These are phyloP conservation scores for Baorangia bicolor DNA, from an alignment of 768 basidiomycete species.

Conservation along the genomic window DNA sequence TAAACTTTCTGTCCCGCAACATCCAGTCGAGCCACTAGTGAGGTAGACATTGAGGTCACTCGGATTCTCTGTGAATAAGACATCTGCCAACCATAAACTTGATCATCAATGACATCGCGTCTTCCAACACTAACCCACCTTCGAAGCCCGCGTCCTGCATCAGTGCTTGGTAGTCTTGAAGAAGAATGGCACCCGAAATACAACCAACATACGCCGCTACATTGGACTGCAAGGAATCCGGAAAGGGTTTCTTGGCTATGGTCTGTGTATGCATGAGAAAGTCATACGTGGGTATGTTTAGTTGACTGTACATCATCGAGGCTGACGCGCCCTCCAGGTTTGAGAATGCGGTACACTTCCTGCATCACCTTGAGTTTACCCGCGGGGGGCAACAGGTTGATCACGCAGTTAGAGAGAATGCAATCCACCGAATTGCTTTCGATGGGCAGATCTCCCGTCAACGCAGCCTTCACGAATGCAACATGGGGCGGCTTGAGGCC, in stretches of 20 bases:
- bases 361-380: conserved; percentile 44
- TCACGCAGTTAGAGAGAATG: conserved; percentile 56
- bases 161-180: conserved; percentile 39
- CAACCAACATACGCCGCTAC: conserved; percentile 44
- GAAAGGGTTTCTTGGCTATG: conserved; percentile 44
- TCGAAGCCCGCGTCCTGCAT: conserved; percentile 42
- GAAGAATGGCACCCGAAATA: conserved; percentile 44
- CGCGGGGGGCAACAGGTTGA: conserved; percentile 46
- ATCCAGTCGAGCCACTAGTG: conserved; percentile 11
- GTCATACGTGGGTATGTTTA: too few relatives aligned
- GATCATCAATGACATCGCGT: not conserved
- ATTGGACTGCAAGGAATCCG: conserved; percentile 42
- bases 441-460: conserved; percentile 49
- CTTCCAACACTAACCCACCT: conserved; percentile 26
- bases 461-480: conserved; percentile 44
- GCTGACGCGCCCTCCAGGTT: conserved; percentile 54
- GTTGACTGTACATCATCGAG: conserved; percentile 46
- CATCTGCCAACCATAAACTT: conserved; percentile 30
- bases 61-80: conserved; percentile 38
- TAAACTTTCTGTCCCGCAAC: not conserved
- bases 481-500: conserved; percentile 48
- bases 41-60: conserved; percentile 43
- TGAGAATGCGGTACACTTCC: conserved; percentile 51
- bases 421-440: conserved; percentile 49
- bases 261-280: conserved; percentile 34